Evolutionary conservation across 129 eudicot species (phyloP), one percentile per base, ranked within the genome.

Genomic region (Flaveria sonorensis): DNA sequence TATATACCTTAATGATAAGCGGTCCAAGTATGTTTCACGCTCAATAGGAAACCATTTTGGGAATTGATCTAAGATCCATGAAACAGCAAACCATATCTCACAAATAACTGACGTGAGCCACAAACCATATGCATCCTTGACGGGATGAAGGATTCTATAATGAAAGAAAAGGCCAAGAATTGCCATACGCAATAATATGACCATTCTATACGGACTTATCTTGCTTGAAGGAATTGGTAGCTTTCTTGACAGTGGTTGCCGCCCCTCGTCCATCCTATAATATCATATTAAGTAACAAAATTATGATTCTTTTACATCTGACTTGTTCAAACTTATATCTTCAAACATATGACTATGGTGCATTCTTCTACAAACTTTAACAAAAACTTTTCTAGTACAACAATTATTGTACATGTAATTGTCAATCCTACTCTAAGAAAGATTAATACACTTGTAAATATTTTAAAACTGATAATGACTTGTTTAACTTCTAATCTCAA

Each of bases 21-120:
- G 81, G 74, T 85, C 89, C 26, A 85, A 82, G 67, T 85, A 88
- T 42, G 92, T 88, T 85, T 88, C 92, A 68, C 92, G 81, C 32
- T 88, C 89, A 71, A 88, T 78, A 16, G 92, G 92, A 32, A 68
- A 78, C 92, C 92, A 88, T 56, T 88, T 88, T 32, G 92, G 89
- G 75, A 88, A 88, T 43, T 88, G 92, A 80, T 88, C 92, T 14
- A 88, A 79, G 62, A 88, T 83, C 92, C 92, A 88, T 32, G 92
- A 88, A 12, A 83, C 55, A 13, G 92, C 89, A 82, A 87, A 87
- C 92, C 92, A 87, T 59, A 87, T 87, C 70, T 87, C 92, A 70
- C 92, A 87, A 15, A 88, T 83, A 2, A 88, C 70, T 13, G 92
- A 88, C 43, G 79, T 78, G 55, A 88, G 84, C 92, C 92, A 88